Base-by-base conservation (phyloP, 164 flowering plant species). In the Umbellularia californica region DNA sequence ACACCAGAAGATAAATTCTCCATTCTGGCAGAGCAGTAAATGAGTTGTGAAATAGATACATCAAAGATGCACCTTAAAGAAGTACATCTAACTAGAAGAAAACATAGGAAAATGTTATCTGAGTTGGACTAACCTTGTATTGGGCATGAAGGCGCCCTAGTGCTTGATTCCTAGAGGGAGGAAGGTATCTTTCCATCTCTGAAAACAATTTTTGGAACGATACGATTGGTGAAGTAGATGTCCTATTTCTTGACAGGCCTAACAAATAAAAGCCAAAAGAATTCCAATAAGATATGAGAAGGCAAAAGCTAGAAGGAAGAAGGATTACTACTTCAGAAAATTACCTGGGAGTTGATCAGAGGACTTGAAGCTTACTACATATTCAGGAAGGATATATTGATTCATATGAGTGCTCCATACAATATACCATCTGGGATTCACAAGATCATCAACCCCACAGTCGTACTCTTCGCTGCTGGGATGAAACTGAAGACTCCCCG, bases 391-490 rank as follows among this genome's bases (percentile, higher is more conserved):
- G 63, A 91, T 84, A 63, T 84, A 84, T 20, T 70, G 81, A 71
- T 82, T 88, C 88, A 88, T 83, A 63, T 85, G 82, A 7, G 77
- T 63, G 23, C 74, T 58, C 96, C 94, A 90, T 3, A 90, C 82
- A 10, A 87, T 74, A 81, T 85, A 86, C 78, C 80, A 79, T 55
- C 67, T 85, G 0, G 92, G 91, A 73, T 84, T 84, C 47, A 33
- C 50, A n/a, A 83, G 72, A 76, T 90, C 82, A 71, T 91, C 94
- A 23, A 83, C 84, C 5, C 89, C 96, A 23, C 83, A 76, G 70
- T 91, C 96, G 70, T 77, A 88, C 9, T 78, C 72, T 58, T 50
- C 68, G 77, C 74, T 77, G 14, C 82, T 80, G 20, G 94, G 94
- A 71, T 76, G 74, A 68, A 19, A 71, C 72, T 87, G 89, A 1